Evolutionary conservation across 768 basidiomycete species (phyloP).

Genomic region (Tulasnella sp.): DNA sequence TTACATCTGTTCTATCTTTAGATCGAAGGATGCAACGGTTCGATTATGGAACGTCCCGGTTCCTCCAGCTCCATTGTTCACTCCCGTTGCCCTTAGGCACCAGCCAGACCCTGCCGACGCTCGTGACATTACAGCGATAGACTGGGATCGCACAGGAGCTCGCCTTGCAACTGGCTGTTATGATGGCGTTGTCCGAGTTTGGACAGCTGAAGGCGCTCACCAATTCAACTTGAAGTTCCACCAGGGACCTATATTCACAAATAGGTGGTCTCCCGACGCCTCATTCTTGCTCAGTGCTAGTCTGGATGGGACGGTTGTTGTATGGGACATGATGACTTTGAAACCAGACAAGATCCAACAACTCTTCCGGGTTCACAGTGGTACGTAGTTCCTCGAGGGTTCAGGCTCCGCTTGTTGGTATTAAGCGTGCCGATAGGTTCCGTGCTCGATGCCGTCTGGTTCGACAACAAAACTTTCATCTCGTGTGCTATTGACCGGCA

Average conservation of each 20-base stretch:
- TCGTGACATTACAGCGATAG: conserved; percentile 66
- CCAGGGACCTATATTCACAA: conserved; percentile 77
- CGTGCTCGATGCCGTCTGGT: conserved; percentile 78
- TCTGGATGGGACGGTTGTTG: conserved; percentile 68
- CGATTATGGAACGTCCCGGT: conserved; percentile 61
- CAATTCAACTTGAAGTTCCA: conserved; percentile 45
- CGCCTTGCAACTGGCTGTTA: conserved; percentile 75
- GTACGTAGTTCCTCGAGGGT: conserved; percentile 41
- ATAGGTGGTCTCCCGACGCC: conserved; percentile 70
- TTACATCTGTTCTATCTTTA: conserved; percentile 35
- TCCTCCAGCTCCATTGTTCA: neutral
- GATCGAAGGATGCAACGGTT: conserved; percentile 73
- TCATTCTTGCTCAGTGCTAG: conserved; percentile 73
- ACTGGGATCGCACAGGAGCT: conserved; percentile 72
- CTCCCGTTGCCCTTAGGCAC: conserved; percentile 51
- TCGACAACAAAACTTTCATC: conserved; percentile 65
- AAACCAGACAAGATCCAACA: conserved; percentile 46
- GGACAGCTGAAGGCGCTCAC: conserved; percentile 54
- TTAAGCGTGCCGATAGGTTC: conserved; percentile 49
- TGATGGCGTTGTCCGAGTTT: conserved; percentile 67
- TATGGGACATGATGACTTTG: conserved; percentile 71
- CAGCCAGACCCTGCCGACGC: conserved; percentile 47
- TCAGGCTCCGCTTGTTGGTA: neutral
- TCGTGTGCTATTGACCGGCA: conserved; percentile 67
- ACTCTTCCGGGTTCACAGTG: conserved; percentile 63